Percentiles rank a stretch among this genome's conserved stretches.
phyloP scores from a whole-genome alignment of 768 basidiomycete species.

The Suillus hirtellus region DNA sequence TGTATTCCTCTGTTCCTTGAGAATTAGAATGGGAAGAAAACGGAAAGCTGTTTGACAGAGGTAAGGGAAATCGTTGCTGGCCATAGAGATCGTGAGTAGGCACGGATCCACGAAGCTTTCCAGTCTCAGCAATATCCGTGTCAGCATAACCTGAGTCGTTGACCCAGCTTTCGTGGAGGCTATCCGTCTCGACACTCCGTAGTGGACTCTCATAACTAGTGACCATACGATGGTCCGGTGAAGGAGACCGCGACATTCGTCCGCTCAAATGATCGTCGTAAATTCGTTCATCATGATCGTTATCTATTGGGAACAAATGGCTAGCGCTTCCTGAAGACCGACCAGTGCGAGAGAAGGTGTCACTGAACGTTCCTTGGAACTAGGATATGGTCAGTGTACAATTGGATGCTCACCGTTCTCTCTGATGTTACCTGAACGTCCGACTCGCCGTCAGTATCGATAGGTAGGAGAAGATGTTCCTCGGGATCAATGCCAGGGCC shows the following conservation, averaged over 20 bases:
- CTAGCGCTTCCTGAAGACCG: neutral
- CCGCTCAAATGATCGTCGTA: neutral
- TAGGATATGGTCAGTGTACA: neutral
- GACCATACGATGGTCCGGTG: neutral
- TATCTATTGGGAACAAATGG: neutral
- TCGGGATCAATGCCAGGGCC: neutral
- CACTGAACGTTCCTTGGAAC: neutral
- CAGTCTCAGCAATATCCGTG: neutral
- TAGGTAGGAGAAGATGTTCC: neutral
- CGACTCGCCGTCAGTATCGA: conserved; percentile 1
- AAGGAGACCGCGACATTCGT: neutral
- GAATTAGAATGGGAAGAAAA: conserved; percentile 15
- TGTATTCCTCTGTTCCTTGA: conserved; percentile 16
- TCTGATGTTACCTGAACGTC: conserved; percentile 8
- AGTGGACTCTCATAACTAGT: neutral
- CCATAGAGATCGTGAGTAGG: neutral
- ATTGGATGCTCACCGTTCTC: neutral
- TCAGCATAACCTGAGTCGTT: conserved; percentile 10
- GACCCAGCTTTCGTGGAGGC: neutral
- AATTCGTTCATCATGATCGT: neutral
- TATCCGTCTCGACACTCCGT: neutral
- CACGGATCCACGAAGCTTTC: neutral
- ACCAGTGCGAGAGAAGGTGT: neutral
- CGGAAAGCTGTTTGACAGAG: conserved; percentile 24
- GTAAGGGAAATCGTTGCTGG: conserved; percentile 7